Base-by-base conservation (phyloP, 148 eudicot genomes). In the Fallopia convolvulus region DNA sequence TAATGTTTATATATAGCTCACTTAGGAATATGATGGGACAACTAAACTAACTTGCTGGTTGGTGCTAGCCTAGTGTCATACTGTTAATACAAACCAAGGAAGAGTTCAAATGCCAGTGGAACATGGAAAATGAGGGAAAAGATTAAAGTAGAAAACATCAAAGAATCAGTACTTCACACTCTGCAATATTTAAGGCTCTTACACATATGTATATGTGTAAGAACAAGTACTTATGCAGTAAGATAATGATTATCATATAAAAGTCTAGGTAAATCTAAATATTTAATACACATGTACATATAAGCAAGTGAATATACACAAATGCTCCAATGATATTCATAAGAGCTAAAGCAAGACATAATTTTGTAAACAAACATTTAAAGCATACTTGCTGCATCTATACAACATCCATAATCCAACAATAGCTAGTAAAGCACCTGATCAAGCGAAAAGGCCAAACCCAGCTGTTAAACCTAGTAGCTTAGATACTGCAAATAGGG, bases 351-450 rank as follows among this genome's bases (percentile, higher is more conserved):
- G 44, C 72, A 33, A 26, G 44, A 36, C 39, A 68, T 33, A 6
- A 26, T 63, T 63, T 63, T 17, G 30, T 21, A 9, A 21, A 13
- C 70, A 11, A 18, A 14, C 72, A 68, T 33, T 33, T 3, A 14
- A 42, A 20, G 9, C 41, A 20, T 89, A 93, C 99, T 98, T 91
- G 91, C 97, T 96, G 81, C 99, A 96, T 80, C 88, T 85, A 81
- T 90, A 93, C 78, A 96, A 88, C 82, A 88, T 76, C 82, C 86
- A 79, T 74, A 91, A 80, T 83, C 99, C 98, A 78, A 83, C 85
- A 72, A 88, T 72, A 53, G 97, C 93, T 74, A 87, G 85, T 78
- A 95, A 82, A 55, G 90, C 90, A 76, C 99, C 98, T 76, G 86
- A 79, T 97, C 99, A 96, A 3, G 97, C 93, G 81, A 96, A 74